Evolutionary conservation across 352 stramenopile species (phyloP).

Genomic region (Pythium vanterpoolii): DNA sequence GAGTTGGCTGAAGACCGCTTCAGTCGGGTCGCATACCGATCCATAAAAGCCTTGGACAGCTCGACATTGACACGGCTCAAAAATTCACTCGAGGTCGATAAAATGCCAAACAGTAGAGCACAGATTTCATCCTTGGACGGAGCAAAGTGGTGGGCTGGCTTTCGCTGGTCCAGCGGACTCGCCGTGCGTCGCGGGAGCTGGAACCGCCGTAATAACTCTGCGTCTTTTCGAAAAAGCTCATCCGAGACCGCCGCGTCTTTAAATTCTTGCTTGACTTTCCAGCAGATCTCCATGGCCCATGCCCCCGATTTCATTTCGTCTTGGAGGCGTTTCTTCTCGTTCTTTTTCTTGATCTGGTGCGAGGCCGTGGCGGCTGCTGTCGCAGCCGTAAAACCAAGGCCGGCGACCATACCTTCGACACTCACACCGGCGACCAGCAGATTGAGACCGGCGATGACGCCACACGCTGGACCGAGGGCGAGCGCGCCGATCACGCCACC

Average conservation of each 20-base stretch:
- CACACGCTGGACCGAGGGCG: slow-evolving; percentile 42
- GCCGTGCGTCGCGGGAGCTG: slow-evolving; percentile 19
- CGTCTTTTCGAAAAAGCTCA: slow-evolving; percentile 52
- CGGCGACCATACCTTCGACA: slow-evolving; percentile 50
- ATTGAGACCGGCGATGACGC: slow-evolving; percentile 56
- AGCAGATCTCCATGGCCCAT: slow-evolving; percentile 74
- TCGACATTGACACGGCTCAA: slow-evolving; percentile 63
- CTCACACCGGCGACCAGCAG: slow-evolving; percentile 51
- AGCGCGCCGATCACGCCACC: slow-evolving; percentile 55
- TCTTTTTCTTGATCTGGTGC: slow-evolving; percentile 46
- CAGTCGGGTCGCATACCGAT: slow-evolving; percentile 1
- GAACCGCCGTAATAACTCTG: slow-evolving; percentile 51
- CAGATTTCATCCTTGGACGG: slow-evolving; percentile 42
- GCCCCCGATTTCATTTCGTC: slow-evolving; percentile 45
- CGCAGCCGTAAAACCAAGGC: slow-evolving; percentile 54
- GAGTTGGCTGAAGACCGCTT: not conserved
- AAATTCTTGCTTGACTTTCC: slow-evolving; percentile 55
- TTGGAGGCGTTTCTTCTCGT: slow-evolving; percentile 27
- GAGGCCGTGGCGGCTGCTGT: slow-evolving; percentile 51
- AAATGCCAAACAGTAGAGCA: slow-evolving; percentile 51
- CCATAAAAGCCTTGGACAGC: slow-evolving; percentile 40
- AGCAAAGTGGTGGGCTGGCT: slow-evolving; percentile 1
- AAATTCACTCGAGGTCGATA: slow-evolving; percentile 48
- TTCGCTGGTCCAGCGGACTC: not conserved
- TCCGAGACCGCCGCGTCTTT: slow-evolving; percentile 34